phyloP scores from a whole-genome alignment of 106 monocot species.

The Dendrobium catenatum region DNA sequence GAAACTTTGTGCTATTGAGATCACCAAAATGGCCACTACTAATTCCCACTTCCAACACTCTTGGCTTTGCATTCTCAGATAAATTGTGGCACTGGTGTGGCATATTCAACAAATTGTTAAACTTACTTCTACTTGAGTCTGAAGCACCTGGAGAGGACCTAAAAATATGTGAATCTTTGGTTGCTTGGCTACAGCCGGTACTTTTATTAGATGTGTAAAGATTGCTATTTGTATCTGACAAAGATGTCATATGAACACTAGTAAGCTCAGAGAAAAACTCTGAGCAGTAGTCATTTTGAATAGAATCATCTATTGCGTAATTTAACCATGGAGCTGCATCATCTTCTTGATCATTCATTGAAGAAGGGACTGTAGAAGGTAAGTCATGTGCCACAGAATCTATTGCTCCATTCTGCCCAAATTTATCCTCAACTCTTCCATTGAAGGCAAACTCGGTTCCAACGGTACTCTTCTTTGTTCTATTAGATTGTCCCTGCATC shows the following conservation, averaged over 20 bases:
- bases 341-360: conserved; percentile 20
- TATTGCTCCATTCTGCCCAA: conserved; percentile 6
- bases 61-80: not conserved
- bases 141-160: not conserved
- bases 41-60: not conserved
- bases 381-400: conserved; percentile 12
- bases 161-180: conserved; percentile 7
- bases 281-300: conserved; percentile 32
- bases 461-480: conserved; percentile 18
- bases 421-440: conserved; percentile 25
- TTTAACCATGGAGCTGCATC: conserved; percentile 58
- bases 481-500: conserved; percentile 39
- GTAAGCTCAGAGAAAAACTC: conserved; percentile 35
- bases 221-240: conserved; percentile 2
- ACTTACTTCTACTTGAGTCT: not conserved
- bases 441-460: not conserved
- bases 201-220: not conserved
- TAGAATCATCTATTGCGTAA: conserved; percentile 53
- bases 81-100: not conserved
- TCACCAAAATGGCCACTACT: not conserved
- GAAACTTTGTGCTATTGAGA: not conserved
- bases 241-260: conserved; percentile 20
- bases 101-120: not conserved
- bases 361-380: conserved; percentile 2
- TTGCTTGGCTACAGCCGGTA: not conserved